These are phyloP conservation scores for Neurospora sp. DNA, from an alignment of 495 filamentous ascomycete species.

Conservation along the genomic window DNA sequence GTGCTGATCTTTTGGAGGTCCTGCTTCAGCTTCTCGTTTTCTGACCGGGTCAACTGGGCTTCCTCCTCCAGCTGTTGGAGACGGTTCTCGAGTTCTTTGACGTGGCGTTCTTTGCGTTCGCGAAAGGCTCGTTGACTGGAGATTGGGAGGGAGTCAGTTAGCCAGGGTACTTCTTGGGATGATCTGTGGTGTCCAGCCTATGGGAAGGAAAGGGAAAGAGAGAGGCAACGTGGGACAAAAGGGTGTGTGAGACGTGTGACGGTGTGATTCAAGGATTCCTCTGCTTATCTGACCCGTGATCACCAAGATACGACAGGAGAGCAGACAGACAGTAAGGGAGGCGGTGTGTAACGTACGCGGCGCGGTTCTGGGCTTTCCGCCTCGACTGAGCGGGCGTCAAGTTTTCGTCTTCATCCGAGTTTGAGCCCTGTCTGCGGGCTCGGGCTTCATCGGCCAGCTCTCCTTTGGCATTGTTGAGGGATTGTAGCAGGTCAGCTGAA, in stretches of 20 bases:
- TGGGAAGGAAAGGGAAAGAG: background rate
- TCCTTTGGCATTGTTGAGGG: slow-evolving; percentile 22
- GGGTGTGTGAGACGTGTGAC: background rate
- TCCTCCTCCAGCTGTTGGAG: slow-evolving; percentile 60
- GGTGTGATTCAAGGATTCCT: background rate
- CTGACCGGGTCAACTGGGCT: slow-evolving; percentile 34
- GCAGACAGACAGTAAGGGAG: background rate
- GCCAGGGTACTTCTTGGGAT: background rate
- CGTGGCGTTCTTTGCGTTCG: slow-evolving; percentile 89
- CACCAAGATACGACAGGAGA: background rate
- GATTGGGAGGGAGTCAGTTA: slow-evolving; percentile 1
- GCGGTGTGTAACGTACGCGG: slow-evolving; percentile 61
- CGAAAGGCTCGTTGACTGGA: slow-evolving; percentile 88
- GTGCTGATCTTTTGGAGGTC: slow-evolving; percentile 70
- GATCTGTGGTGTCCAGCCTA: background rate
- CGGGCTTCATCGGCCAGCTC: slow-evolving; percentile 26
- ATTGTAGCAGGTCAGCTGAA: slow-evolving; percentile 20
- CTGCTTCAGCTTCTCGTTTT: slow-evolving; percentile 78
- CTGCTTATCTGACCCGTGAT: background rate
- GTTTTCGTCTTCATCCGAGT: slow-evolving; percentile 46
- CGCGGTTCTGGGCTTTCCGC: slow-evolving; percentile 91
- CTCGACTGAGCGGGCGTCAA: slow-evolving; percentile 71
- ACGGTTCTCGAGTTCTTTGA: slow-evolving; percentile 84
- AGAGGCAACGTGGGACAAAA: background rate
- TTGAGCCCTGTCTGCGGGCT: slow-evolving; percentile 33